Base-by-base conservation (phyloP, 2,329 filamentous ascomycete genomes). In the Sporothrix globosa region DNA sequence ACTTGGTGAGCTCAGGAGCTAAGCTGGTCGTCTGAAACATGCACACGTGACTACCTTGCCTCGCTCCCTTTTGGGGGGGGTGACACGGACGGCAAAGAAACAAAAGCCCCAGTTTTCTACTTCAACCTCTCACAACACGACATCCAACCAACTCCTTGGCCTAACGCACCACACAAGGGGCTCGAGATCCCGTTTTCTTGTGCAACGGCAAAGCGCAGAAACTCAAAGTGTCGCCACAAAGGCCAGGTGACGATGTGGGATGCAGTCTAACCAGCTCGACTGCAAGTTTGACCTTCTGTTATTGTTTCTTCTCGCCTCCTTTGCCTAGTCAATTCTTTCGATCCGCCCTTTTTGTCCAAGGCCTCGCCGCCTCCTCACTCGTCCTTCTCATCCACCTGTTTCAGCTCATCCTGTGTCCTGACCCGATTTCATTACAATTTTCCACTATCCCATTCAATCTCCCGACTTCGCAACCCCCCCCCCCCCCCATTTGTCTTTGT, bases 31-130 rank as follows among this genome's bases (percentile, higher is more conserved):
- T 39, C 63, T 66, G 63, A 66, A 66, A 66, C 63, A 41, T 5
- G 14, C 9, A 10, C 63, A 66, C 63, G 63, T 66, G 63, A 66
- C 63, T 24, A 50, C 14, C 19, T 66, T 19, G 63, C 46, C 44
- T 66, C 63, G 17, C 27, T 34, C 46, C 61, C 30, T 52, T 66
- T 66, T 66, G 39, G 14, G 39, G 14, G 39, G 58, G 56, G 58
- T 11, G 39, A 24, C 39, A 46, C 58, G 21, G 21, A 46, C 11
- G 39, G 58, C 17, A 58, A 58, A 58, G 46, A 34, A 34, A 50
- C 24, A 39, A 14, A 34, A 34, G 61, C 24, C 63, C 63, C 63
- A 41, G 44, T 66, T 66, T 66, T 66, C 63, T 66, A 21, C 63
- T 14, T 66, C 61, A 50, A 34, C 63, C 46, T 66, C 27, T 52